Base-by-base conservation (phyloP, 2,329 filamentous ascomycete genomes). In the Pyrenochaeta sp. region DNA sequence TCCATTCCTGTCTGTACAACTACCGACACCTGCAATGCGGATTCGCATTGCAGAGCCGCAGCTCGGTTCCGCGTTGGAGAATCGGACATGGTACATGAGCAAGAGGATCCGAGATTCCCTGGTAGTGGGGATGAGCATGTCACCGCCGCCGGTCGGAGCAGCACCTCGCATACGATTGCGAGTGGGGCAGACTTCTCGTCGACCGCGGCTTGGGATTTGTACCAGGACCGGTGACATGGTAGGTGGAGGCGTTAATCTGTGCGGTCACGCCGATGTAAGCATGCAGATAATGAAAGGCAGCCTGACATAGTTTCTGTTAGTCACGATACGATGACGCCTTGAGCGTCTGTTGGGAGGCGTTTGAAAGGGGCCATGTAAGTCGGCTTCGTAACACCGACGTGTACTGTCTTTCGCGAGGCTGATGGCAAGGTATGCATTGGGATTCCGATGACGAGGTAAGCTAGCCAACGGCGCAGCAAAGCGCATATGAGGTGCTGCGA, bases 211-310 rank as follows among this genome's bases (percentile, higher is more conserved):
- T 42, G 40, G 40, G 40, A 27, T 42, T 30, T 42, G 23, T 42
- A 23, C 21, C n/a, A 42, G 40, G 40, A 39, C 36, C 36, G 36
- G 36, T 39, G 23, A 30, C 40, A 42, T 42, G 40, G 40, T 29
- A 42, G 40, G 23, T 42, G 40, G 23, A 42, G 40, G 40, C 40
- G 40, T 39, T 18, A 21, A 42, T 42, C 40, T 31, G 40, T 42
- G 40, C 40, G 21, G 23, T 42, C 23, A 23, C 32, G 33, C 31
- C 44, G 44, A n/a, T n/a, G 21, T 36, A 17, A 35, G 43, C 33
- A 46, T 46, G 44, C 40, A 42, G 40, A 42, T 42, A 42, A 27
- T 23, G 27, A 31, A 42, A n/a, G 4, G 10, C 27, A 18, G 40
- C 17, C 6, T 23, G n/a, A 5, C 9, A 23, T 2, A 14, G 40